Evolutionary conservation across 1,284 basidiomycete species (phyloP).

Genomic region (Marasmius oreades): DNA sequence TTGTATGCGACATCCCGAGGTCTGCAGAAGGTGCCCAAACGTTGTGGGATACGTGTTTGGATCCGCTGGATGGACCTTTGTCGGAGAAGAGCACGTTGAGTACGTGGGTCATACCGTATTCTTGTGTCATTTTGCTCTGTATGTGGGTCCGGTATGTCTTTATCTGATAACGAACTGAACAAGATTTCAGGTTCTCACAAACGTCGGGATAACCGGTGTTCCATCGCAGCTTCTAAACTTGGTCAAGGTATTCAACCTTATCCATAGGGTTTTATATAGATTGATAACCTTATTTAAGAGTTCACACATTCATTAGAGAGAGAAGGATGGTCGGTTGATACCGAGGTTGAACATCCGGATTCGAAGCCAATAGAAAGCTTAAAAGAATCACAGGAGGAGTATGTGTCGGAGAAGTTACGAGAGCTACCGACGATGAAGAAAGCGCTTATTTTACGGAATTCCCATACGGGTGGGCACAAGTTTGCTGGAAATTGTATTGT

Average conservation of each 20-base stretch:
- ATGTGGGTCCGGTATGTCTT: slow-evolving; percentile 27
- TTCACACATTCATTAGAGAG: slow-evolving; percentile 58
- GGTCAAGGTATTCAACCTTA: slow-evolving; percentile 52
- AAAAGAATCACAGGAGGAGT: slow-evolving; percentile 33
- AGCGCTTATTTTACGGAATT: slow-evolving; percentile 75
- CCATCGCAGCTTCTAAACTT: slow-evolving; percentile 81
- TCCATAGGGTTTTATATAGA: background rate
- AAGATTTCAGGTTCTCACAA: slow-evolving; percentile 78
- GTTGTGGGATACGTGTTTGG: slow-evolving; percentile 63
- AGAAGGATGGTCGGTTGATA: slow-evolving; percentile 74
- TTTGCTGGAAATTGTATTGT: slow-evolving; percentile 92
- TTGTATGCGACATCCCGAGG: slow-evolving; percentile 67
- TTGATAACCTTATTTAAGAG: slow-evolving; percentile 35
- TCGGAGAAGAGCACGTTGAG: slow-evolving; percentile 45
- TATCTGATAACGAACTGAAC: slow-evolving; percentile 8
- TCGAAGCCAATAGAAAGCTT: slow-evolving; percentile 47
- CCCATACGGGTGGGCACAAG: slow-evolving; percentile 89
- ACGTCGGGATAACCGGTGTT: slow-evolving; percentile 85
- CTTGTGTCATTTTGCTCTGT: slow-evolving; percentile 80
- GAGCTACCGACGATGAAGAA: slow-evolving; percentile 32
- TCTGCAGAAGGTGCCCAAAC: slow-evolving; percentile 62
- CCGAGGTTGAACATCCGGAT: slow-evolving; percentile 70
- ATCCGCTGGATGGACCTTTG: slow-evolving; percentile 49
- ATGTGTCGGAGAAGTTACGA: slow-evolving; percentile 20
- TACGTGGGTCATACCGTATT: slow-evolving; percentile 75